Conservation (phyloP, 495 filamentous ascomycete genomes). For the Penicillium coprophilum region DNA sequence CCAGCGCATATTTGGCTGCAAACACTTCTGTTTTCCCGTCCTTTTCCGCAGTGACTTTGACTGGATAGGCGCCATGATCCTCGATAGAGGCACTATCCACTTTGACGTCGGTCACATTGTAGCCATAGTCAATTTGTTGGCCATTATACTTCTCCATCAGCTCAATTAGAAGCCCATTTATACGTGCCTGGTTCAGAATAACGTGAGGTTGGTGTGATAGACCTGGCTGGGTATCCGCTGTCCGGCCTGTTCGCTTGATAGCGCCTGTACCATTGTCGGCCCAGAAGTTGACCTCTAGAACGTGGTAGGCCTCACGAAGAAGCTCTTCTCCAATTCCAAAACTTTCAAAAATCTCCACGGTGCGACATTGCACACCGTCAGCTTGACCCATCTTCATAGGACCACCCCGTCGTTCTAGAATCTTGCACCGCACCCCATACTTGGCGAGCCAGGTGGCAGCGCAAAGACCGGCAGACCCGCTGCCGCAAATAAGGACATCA, state of each 20-base stretch:
- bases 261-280: slow-evolving; percentile 37
- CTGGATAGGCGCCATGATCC: slow-evolving; percentile 50
- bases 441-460: slow-evolving; percentile 67
- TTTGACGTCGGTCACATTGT: slow-evolving; percentile 52
- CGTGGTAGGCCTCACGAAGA: slow-evolving; percentile 69
- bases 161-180: slow-evolving; percentile 63
- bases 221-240: slow-evolving; percentile 61
- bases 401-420: slow-evolving; percentile 61
- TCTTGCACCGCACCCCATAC: slow-evolving; percentile 57
- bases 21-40: slow-evolving; percentile 53
- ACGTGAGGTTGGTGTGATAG: slow-evolving; percentile 70
- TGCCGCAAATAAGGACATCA: slow-evolving; percentile 63
- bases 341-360: slow-evolving; percentile 77
- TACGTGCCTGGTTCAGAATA: slow-evolving; percentile 73
- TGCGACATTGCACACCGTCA: slow-evolving; percentile 77
- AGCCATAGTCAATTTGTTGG: slow-evolving; percentile 60
- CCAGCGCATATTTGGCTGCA: slow-evolving; percentile 67
- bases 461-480: slow-evolving; percentile 67
- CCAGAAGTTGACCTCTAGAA: slow-evolving; percentile 69
- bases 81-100: slow-evolving; percentile 46
- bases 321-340: slow-evolving; percentile 71
- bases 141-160: slow-evolving; percentile 45
- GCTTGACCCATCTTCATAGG: slow-evolving; percentile 71
- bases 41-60: slow-evolving; percentile 53
- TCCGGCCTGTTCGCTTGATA: slow-evolving; percentile 53